Base-by-base conservation (phyloP, 2,329 filamentous ascomycete species). In the Xylaria sp. region DNA sequence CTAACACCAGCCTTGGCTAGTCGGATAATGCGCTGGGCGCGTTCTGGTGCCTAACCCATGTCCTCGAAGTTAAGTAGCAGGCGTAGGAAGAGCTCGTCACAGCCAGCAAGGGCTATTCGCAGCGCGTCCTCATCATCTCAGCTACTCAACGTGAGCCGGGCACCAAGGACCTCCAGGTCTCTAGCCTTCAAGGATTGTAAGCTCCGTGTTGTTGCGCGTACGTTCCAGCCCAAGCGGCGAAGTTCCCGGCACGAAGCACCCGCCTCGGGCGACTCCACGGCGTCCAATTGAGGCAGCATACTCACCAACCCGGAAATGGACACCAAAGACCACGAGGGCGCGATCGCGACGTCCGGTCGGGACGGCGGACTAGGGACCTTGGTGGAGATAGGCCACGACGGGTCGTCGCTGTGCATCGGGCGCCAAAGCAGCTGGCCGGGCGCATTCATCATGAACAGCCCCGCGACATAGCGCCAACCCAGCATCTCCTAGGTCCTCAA, bases 161-260 rank as follows among this genome's bases (percentile, higher is more conserved):
- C 76, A 37, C 77, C 78, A 3, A 73, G 67, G 1, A 63, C 56
- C 19, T 64, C 35, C 8, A 80, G 64, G 11, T 67, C 64, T 13
- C 68, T 60, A 5, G 77, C 75, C 2, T 70, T 66, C 0, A 71
- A 57, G 2, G 76, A 74, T 1, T 68, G 51, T 0, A 71, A 66
- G 35, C 72, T 58, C 15, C 79, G 75, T n/a, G 67, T 67, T 7
- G 76, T 71, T 38, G 75, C 71, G 47, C 69, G 56, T 29, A 77
- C 68, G n/a, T 63, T 53, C 65, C 71, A 68, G 31, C 66, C 66
- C 3, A 71, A 57, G 7, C 68, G 64, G 25, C 72, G 73, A 29
- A 80, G 77, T 37, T 73, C 67, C 29, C 71, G 69, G 53, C 74
- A 71, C 25, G 80, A 60, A 9, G 75, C 71, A 3, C 72, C 72